Evolutionary conservation across 352 stramenopile species (phyloP).

Genomic region (Phytophthora tentaculata): DNA sequence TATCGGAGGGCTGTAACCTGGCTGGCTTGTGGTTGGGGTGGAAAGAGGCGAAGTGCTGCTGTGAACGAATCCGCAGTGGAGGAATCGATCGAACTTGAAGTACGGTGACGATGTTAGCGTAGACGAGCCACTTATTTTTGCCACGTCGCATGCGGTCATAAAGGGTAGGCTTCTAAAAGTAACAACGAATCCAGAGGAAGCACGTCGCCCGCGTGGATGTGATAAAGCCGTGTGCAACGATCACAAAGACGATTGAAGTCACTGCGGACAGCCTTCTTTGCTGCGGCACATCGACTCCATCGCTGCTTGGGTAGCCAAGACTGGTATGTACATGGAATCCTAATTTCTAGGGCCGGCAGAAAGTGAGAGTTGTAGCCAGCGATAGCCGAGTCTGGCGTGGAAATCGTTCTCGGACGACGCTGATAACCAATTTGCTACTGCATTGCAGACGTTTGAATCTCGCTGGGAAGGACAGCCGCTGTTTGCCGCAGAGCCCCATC

Average conservation of each 20-base stretch:
- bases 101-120: constrained; percentile 9
- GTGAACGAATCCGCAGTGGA: background rate
- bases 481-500: constrained; percentile 4
- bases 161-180: background rate
- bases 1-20: no score
- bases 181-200: constrained; percentile 2
- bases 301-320: no score
- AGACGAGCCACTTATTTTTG: constrained; percentile 11
- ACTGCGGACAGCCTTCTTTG: background rate
- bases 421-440: background rate
- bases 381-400: background rate
- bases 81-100: constrained; percentile 14
- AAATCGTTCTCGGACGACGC: background rate
- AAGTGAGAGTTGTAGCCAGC: background rate
- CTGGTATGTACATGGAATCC: no score
- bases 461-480: background rate
- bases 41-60: constrained; percentile 9
- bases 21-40: background rate
- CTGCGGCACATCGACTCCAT: no score
- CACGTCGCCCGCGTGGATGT: constrained; percentile 12
- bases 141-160: constrained; percentile 40
- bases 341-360: no score
- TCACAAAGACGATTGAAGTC: no score
- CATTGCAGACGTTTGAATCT: constrained; percentile 2
- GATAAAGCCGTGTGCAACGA: background rate